Conservation (phyloP, 345 rosid genomes). For the Turritis glabra region DNA sequence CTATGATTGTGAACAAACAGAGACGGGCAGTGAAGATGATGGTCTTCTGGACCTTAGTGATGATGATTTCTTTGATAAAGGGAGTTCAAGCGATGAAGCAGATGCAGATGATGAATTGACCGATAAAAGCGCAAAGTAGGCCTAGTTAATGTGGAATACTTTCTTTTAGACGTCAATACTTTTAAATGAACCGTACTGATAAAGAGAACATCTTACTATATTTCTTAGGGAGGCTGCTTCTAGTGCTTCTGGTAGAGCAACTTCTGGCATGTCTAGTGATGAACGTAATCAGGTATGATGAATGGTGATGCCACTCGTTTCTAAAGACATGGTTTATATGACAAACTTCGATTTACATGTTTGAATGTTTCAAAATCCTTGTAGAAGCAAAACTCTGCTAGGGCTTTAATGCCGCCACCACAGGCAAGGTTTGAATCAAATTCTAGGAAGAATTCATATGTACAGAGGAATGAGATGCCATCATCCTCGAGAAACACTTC, state of each 20-base stretch:
- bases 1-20: constrained; percentile 42
- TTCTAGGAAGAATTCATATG: constrained; percentile 52
- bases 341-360: background rate
- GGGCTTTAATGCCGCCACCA: constrained; percentile 96
- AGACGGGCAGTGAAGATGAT: constrained; percentile 99
- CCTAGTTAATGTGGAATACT: background rate
- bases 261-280: constrained; percentile 97
- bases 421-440: constrained; percentile 76
- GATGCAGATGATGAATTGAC: constrained; percentile 99
- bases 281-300: constrained; percentile 84
- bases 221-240: constrained; percentile 91
- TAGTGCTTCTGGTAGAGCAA: constrained; percentile 84
- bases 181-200: background rate
- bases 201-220: background rate
- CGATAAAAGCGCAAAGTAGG: constrained; percentile 86
- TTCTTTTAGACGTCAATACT: background rate
- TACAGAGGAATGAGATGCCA: constrained; percentile 56
- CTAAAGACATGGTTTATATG: background rate
- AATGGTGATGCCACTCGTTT: background rate
- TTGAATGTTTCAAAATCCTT: background rate
- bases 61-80: constrained; percentile 87
- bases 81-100: constrained; percentile 97
- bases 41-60: constrained; percentile 93
- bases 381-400: constrained; percentile 72
- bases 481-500: constrained; percentile 58